These are phyloP conservation scores for Penicillium goetzii DNA, from an alignment of 495 filamentous ascomycete genomes.

Conservation along the genomic window DNA sequence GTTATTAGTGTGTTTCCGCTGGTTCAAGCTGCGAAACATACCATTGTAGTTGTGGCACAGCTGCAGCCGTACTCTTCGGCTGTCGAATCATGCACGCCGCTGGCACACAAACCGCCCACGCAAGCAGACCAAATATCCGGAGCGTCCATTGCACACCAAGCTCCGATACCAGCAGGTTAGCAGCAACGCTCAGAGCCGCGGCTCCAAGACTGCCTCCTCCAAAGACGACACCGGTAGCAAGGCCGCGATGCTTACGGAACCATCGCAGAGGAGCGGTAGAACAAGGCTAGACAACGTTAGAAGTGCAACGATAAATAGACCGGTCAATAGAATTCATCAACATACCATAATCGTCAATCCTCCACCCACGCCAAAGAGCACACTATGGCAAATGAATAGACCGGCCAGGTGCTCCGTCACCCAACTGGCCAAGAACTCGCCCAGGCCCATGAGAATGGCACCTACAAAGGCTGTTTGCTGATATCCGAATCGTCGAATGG, in stretches of 20 bases:
- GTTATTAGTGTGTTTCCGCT: neutral
- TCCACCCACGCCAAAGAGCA: constrained; percentile 20
- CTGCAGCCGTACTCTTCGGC: constrained; percentile 6
- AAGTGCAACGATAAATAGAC: neutral
- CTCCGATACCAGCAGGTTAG: constrained; percentile 13
- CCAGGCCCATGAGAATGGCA: constrained; percentile 17
- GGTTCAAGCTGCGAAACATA: neutral
- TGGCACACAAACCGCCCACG: constrained; percentile 16
- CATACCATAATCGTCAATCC: constrained; percentile 21
- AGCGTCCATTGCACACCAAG: constrained; percentile 17
- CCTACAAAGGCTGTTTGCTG: constrained; percentile 12
- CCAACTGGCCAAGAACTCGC: constrained; percentile 21
- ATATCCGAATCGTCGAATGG: constrained; percentile 9
- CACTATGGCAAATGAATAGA: constrained; percentile 18
- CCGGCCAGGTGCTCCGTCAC: constrained; percentile 9
- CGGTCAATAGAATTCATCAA: neutral
- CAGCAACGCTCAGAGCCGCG: constrained; percentile 15
- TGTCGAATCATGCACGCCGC: constrained; percentile 14
- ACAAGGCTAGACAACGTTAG: constrained; percentile 14
- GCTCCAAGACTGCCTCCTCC: constrained; percentile 23
- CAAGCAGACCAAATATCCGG: constrained; percentile 16
- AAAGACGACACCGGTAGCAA: constrained; percentile 16
- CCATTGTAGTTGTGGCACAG: constrained; percentile 17
- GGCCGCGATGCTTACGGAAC: constrained; percentile 19
- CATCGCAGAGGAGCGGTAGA: constrained; percentile 15